Evolutionary conservation across 495 filamentous ascomycete species (phyloP).

Genomic region (Neurospora sublineolata): DNA sequence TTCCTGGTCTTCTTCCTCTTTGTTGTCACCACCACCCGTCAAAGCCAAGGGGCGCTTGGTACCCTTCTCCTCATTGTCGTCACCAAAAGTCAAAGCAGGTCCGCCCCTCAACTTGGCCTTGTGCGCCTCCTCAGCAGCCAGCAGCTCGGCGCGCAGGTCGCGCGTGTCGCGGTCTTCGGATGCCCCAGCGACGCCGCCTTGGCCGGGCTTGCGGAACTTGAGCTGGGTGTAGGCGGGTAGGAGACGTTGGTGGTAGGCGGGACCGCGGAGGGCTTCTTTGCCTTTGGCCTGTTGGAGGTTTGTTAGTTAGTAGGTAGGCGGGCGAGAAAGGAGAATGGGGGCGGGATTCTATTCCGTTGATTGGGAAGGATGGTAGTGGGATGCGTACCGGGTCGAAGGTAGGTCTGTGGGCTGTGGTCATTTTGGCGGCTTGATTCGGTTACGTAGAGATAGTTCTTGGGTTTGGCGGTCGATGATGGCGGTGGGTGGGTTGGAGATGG

Average conservation of each 20-base stretch:
- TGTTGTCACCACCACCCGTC: conserved; percentile 17
- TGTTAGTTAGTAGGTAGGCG: conserved; percentile 8
- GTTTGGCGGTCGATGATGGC: neutral
- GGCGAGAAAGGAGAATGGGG: too few relatives aligned
- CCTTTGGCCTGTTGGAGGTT: conserved; percentile 57
- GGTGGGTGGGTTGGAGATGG: neutral
- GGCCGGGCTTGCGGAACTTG: conserved; percentile 78
- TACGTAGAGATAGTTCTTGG: neutral
- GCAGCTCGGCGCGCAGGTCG: conserved; percentile 83
- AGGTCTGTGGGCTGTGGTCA: conserved; percentile 77
- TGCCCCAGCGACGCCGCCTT: conserved; percentile 59
- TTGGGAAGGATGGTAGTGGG: neutral
- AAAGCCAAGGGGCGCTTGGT: conserved; percentile 58
- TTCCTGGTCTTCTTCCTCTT: conserved; percentile 59
- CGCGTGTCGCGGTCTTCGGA: conserved; percentile 48
- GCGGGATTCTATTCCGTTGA: neutral
- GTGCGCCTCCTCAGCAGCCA: conserved; percentile 77
- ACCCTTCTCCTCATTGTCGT: conserved; percentile 25
- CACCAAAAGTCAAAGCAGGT: conserved; percentile 19
- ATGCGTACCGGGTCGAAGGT: conserved; percentile 78
- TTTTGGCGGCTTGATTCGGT: conserved; percentile 21
- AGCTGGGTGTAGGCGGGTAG: conserved; percentile 85
- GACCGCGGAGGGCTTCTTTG: conserved; percentile 87
- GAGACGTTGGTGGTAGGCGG: conserved; percentile 92
- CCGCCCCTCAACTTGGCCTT: conserved; percentile 71